Conservation (phyloP, 164 flowering plant species). For the Magnolia kwangsiensis region DNA sequence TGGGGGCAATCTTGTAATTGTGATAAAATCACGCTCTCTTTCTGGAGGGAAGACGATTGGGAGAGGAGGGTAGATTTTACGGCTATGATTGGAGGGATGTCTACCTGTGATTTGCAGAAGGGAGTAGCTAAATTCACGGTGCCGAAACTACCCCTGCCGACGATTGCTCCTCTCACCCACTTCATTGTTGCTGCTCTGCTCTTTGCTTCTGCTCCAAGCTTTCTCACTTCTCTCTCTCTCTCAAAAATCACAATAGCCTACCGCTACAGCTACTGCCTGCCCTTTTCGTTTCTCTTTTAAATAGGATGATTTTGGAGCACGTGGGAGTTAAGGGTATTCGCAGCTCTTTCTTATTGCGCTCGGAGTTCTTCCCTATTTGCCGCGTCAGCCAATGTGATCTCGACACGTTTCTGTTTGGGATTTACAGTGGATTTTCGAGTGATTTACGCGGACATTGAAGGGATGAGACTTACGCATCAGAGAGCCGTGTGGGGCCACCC, state of each 20-base stretch:
- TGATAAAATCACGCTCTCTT: constrained; percentile 39
- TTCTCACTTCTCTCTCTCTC: background rate
- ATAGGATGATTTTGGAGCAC: background rate
- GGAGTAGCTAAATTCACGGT: constrained; percentile 40
- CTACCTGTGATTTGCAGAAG: background rate
- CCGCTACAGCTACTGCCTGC: too few relatives aligned
- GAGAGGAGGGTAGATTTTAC: constrained; percentile 42
- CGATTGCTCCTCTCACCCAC: constrained; percentile 53
- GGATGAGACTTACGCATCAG: too few relatives aligned
- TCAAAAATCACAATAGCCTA: too few relatives aligned
- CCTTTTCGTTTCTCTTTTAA: background rate
- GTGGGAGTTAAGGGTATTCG: background rate
- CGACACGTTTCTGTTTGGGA: too few relatives aligned
- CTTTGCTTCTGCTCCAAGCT: background rate
- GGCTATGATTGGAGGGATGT: constrained; percentile 32
- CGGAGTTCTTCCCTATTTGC: too few relatives aligned
- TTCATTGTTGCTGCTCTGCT: constrained; percentile 31
- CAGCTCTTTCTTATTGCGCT: background rate
- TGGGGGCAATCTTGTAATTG: constrained; percentile 30
- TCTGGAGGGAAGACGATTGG: constrained; percentile 28
- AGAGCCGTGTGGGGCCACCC: too few relatives aligned
- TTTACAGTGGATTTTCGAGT: too few relatives aligned
- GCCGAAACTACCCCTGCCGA: constrained; percentile 60
- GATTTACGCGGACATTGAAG: too few relatives aligned
- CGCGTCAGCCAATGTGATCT: too few relatives aligned